These are phyloP conservation scores for Apophysomyces elegans DNA, from an alignment of 371 early-diverging fungal genomes.

Conservation along the genomic window DNA sequence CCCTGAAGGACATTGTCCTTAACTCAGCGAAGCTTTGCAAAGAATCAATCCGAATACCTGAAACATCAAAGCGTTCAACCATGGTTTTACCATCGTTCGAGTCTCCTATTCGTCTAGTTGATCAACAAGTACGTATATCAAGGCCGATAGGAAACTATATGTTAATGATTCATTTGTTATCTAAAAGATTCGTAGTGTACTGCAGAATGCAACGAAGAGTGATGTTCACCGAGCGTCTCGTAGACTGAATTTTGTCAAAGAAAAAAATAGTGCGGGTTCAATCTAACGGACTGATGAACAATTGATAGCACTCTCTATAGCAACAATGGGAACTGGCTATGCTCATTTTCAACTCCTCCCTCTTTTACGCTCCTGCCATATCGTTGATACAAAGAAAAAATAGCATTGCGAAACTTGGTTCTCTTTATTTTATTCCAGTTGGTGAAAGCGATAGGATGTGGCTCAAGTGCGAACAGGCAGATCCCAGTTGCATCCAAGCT, in stretches of 20 bases:
- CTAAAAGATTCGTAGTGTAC: neutral
- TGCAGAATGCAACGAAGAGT: neutral
- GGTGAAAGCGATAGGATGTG: too few relatives aligned
- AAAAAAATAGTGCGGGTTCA: neutral
- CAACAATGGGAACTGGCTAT: too few relatives aligned
- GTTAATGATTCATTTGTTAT: neutral
- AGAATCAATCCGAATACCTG: constrained; percentile 6
- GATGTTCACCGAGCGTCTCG: constrained; percentile 3
- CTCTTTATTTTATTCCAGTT: too few relatives aligned
- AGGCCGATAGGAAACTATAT: neutral
- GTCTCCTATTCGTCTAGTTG: constrained; percentile 3
- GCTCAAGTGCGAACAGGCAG: too few relatives aligned
- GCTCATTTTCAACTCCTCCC: too few relatives aligned
- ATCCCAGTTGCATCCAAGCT: too few relatives aligned
- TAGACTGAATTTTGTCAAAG: neutral
- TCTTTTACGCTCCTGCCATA: too few relatives aligned
- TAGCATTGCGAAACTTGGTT: too few relatives aligned
- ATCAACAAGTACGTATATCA: neutral
- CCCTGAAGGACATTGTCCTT: neutral
- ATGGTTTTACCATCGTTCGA: constrained; percentile 3
- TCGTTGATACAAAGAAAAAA: too few relatives aligned
- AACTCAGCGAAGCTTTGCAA: constrained; percentile 4
- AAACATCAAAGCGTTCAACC: constrained; percentile 1
- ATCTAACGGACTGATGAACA: too few relatives aligned
- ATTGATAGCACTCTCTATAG: too few relatives aligned